Base-by-base conservation (phyloP, 371 early-diverging fungal species). In the Actinomortierella wolfii region DNA sequence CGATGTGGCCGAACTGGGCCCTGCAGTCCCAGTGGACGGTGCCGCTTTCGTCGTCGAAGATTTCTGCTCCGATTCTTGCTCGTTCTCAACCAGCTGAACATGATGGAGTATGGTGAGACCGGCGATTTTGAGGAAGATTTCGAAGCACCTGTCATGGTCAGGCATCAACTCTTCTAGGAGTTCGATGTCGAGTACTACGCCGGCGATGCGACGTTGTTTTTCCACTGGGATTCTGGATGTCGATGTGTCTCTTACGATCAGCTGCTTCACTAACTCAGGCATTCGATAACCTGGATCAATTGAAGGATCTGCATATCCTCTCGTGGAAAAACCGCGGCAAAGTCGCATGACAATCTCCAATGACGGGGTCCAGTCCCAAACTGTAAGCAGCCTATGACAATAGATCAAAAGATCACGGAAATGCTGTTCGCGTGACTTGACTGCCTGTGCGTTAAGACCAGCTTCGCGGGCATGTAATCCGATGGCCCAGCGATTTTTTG, bases 201-300 rank as follows among this genome's bases (percentile, higher is more conserved):
- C 34, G 11, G 7, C 34, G 34, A 34, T 34, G 11, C 34, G 34
- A 11, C 7, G 11, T 34, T 34, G 34, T 34, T 4, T 34, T 4
- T 6, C 34, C 34, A 11, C 11, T 11, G 34, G 34, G 11, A 6
- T 11, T 11, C 34, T 11, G 34, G 11, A 11, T 11, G 4, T 34
- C 34, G 7, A 11, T 6, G 34, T 4, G 7, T 34, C 34, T 34
- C 34, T 34, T 8, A 11, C 24, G 9, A 62, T 61, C 66, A 71
- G 58, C 29, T 18, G 50, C 44, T 64, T 61, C 34, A 71, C 46
- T 45, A 71, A 71, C n/a, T 71, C 66, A 7, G 73, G 73, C n/a
- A 71, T 28, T 1, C 66, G 66, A 24, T 58, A 62, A 11, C 66
- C 73, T n/a, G 24, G 57, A 25, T 71, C 73, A n/a, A 59, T 39